Evolutionary conservation across 225 moss, liverwort and hornwort species (phyloP).

Genomic region (Pseudoscleropodium purum): DNA sequence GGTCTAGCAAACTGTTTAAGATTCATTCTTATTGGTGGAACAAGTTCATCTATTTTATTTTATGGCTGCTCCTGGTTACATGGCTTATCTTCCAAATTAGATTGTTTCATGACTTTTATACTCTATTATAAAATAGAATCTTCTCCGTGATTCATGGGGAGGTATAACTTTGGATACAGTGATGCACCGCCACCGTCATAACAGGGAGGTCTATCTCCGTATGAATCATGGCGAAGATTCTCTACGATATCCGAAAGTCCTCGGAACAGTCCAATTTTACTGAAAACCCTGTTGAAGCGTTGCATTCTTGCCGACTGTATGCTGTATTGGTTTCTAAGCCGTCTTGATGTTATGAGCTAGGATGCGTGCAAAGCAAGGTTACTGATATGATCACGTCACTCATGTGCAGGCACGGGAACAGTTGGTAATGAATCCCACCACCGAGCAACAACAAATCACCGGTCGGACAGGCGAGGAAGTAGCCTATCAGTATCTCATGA

Average conservation of each 20-base stretch:
- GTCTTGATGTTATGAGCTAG: neutral
- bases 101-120: neutral
- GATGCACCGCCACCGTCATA: neutral
- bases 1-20: neutral
- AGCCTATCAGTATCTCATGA: conserved; percentile 58
- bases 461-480: conserved; percentile 86
- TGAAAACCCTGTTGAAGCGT: neutral
- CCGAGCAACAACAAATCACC: conserved; percentile 60
- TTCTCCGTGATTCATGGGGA: neutral
- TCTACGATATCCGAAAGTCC: neutral
- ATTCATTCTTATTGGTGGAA: neutral
- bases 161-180: neutral
- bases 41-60: too few species aligned
- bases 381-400: neutral
- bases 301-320: neutral
- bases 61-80: too few species aligned
- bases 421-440: conserved; percentile 29
- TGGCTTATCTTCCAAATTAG: neutral
- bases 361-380: neutral
- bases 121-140: neutral
- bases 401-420: conserved; percentile 47
- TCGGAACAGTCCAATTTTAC: neutral
- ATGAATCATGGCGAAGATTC: neutral
- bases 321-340: neutral
- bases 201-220: neutral